A percentile compares a stretch with the other conserved stretches of the same genome.
Conservation (phyloP, 164 flowering plant genomes). For the Piper longum region DNA sequence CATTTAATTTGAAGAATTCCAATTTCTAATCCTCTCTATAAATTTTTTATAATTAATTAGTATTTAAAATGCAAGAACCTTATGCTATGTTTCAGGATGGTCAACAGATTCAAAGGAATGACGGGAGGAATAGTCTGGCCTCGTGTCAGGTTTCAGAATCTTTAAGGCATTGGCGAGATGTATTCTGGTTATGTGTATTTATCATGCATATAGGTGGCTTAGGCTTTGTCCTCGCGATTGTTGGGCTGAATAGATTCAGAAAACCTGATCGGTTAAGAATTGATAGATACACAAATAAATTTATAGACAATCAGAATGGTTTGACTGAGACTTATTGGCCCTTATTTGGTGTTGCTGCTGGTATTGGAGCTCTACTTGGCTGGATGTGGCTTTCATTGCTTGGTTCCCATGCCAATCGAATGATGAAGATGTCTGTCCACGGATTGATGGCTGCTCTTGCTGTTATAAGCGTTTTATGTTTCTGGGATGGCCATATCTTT, state of each 20-base stretch:
- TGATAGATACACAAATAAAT: constrained; percentile 36
- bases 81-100: constrained; percentile 27
- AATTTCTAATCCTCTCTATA: background rate
- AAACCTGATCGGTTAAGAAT: constrained; percentile 62
- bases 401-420: constrained; percentile 60
- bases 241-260: constrained; percentile 80
- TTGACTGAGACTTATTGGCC: constrained; percentile 88
- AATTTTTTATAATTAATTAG: too few species aligned
- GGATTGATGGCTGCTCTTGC: constrained; percentile 87
- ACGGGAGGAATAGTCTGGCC: constrained; percentile 16
- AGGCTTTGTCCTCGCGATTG: constrained; percentile 47
- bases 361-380: constrained; percentile 59
- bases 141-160: constrained; percentile 15
- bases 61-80: background rate
- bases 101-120: constrained; percentile 27
- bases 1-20: background rate
- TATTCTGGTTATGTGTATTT: constrained; percentile 77
- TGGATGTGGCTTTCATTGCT: constrained; percentile 77
- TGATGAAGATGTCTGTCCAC: constrained; percentile 91
- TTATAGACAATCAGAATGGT: constrained; percentile 33
- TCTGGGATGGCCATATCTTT: constrained; percentile 71
- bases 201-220: constrained; percentile 45
- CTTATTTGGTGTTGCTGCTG: constrained; percentile 68
- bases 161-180: constrained; percentile 76
- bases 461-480: constrained; percentile 78